Percentiles rank a stretch among this genome's conserved stretches.
Conservation (phyloP, 805 yeast species). For the Maudiozyma serrabonitensis region DNA sequence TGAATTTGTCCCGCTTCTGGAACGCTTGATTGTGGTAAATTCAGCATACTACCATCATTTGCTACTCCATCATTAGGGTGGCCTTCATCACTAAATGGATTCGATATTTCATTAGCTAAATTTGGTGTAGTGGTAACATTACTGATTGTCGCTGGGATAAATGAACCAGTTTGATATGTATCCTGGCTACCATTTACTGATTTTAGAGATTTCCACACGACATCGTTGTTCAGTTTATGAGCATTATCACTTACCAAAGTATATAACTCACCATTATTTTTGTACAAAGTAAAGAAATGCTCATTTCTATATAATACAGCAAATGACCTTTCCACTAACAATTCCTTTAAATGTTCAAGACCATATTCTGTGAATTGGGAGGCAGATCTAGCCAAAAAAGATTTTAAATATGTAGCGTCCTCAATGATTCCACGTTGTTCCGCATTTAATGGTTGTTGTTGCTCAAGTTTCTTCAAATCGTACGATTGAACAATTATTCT, state of each 20-base stretch:
- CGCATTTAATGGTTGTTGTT: constrained; percentile 17
- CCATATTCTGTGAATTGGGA: constrained; percentile 76
- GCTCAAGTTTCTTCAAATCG: constrained; percentile 25
- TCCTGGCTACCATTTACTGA: constrained; percentile 64
- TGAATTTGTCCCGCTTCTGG: constrained; percentile 12
- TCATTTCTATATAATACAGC: constrained; percentile 81
- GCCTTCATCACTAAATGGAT: constrained; percentile 18
- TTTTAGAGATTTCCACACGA: constrained; percentile 75
- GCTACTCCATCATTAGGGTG: not conserved
- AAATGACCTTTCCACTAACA: constrained; percentile 43
- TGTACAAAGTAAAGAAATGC: constrained; percentile 68
- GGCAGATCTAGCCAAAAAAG: constrained; percentile 50
- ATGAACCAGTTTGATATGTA: constrained; percentile 56
- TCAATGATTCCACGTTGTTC: constrained; percentile 21
- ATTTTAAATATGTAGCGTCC: constrained; percentile 31
- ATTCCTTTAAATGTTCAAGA: constrained; percentile 34
- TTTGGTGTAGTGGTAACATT: not conserved
- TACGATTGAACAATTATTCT: constrained; percentile 41
- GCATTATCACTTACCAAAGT: constrained; percentile 69
- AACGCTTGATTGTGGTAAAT: not conserved
- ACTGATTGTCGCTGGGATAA: constrained; percentile 33
- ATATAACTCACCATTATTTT: constrained; percentile 43
- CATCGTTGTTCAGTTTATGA: constrained; percentile 35
- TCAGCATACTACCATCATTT: not conserved
- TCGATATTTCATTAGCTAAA: not conserved